phyloP scores from a whole-genome alignment of 495 filamentous ascomycete species.

The Monascus purpureus region DNA sequence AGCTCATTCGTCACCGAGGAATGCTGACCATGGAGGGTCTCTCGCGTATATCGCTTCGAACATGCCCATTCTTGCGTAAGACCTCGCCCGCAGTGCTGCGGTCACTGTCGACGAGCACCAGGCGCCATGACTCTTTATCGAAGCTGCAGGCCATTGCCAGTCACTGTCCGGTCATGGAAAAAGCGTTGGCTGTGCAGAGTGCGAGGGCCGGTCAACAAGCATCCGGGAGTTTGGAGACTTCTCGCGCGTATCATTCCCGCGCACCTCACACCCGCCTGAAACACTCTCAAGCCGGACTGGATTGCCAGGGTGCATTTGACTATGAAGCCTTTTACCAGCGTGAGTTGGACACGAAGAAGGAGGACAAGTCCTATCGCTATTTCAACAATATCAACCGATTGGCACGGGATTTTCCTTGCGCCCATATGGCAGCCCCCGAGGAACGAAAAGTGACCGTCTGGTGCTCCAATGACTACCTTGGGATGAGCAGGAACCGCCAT shows the following conservation, averaged over 20 bases:
- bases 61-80: slow-evolving; percentile 96
- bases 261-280: no score
- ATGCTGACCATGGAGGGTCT: no score
- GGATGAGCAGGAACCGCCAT: slow-evolving; percentile 84
- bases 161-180: slow-evolving; percentile 97
- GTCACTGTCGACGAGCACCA: slow-evolving; percentile 69
- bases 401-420: slow-evolving; percentile 88
- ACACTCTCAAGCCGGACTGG: no score
- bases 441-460: slow-evolving; percentile 95
- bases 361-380: slow-evolving; percentile 98
- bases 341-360: slow-evolving; percentile 96
- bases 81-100: slow-evolving; percentile 81
- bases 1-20: no score
- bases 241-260: no score
- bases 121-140: slow-evolving; percentile 82
- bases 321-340: slow-evolving; percentile 79
- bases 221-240: no score
- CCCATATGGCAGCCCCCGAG: slow-evolving; percentile 73
- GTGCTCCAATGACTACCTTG: slow-evolving; percentile 98
- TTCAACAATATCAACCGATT: slow-evolving; percentile 99
- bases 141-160: slow-evolving; percentile 90
- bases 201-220: slow-evolving; percentile 37
- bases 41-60: no score
- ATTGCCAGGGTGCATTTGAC: no score
- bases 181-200: slow-evolving; percentile 84